phyloP scores from a whole-genome alignment of 2,329 filamentous ascomycete genomes.

The Claviceps pazoutovae region DNA sequence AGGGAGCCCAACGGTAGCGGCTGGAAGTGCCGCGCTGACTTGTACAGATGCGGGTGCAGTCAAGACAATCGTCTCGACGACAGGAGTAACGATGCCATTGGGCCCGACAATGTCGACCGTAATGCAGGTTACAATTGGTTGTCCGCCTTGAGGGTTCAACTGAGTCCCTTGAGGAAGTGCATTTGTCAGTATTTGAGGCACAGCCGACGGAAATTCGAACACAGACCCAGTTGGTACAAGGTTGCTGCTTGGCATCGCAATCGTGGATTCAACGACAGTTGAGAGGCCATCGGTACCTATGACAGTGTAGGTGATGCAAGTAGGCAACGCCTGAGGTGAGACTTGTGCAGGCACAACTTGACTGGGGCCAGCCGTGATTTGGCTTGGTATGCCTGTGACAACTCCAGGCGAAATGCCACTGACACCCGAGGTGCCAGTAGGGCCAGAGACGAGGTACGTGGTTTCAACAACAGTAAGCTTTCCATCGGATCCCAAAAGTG shows the following conservation, averaged over 20 bases:
- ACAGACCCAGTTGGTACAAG: slow-evolving; percentile 9
- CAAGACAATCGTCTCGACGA: slow-evolving; percentile 14
- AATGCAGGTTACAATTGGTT: slow-evolving; percentile 15
- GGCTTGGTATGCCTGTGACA: slow-evolving; percentile 12
- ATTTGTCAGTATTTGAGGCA: slow-evolving; percentile 6
- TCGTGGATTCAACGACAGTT: slow-evolving; percentile 18
- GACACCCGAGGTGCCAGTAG: slow-evolving; percentile 5
- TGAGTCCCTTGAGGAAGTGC: slow-evolving; percentile 10
- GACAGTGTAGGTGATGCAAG: slow-evolving; percentile 17
- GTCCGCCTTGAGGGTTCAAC: slow-evolving; percentile 7
- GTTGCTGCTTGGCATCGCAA: slow-evolving; percentile 13
- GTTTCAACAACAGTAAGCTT: slow-evolving; percentile 16
- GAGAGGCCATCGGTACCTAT: slow-evolving; percentile 16
- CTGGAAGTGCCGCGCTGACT: slow-evolving; percentile 6
- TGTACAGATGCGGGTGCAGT: slow-evolving; percentile 6
- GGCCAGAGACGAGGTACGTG: slow-evolving; percentile 12
- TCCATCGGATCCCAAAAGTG: slow-evolving; percentile 15
- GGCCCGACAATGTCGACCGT: slow-evolving; percentile 19
- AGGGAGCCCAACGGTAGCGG: slow-evolving; percentile 9
- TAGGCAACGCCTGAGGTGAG: slow-evolving; percentile 10
- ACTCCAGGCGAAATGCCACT: slow-evolving; percentile 8
- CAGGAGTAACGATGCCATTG: slow-evolving; percentile 18
- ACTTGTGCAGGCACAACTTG: not conserved
- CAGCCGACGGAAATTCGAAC: slow-evolving; percentile 8
- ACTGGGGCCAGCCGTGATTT: slow-evolving; percentile 8